Base-by-base conservation (phyloP, 225 moss, liverwort and hornwort genomes). In the Sphagnum contortum region DNA sequence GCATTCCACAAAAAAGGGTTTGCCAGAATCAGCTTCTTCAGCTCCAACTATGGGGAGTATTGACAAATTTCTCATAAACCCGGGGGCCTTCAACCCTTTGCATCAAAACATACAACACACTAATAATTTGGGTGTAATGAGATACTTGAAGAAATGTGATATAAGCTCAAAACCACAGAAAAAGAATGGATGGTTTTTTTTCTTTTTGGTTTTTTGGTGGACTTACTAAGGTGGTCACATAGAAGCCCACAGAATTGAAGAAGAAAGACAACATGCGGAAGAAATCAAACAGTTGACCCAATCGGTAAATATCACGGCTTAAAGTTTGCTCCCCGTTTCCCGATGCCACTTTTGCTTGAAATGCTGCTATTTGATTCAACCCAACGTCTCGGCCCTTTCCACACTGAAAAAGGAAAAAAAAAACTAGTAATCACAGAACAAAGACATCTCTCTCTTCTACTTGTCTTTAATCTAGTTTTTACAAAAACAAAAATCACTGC, bases 361-460 rank as follows among this genome's bases (percentile, higher is more conserved):
- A 84, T 7, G 77, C 76, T 50, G 87, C 87, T 9, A 88, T 88
- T 77, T 88, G 87, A 75, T 88, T 88, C 63, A 88, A 69, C 44
- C 84, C 87, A 59, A 88, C 87, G 63, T 88, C 87, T 45, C 84
- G 76, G 7, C 87, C 87, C 77, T 88, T 88, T 6, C 87, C 87
- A 62, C 81, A 81, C 87, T 88, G 55, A 8, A 48, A 45, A n/a
- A 60, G 6, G 59, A 13, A 29, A 29, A 29, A 29, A 29, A 29
- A 29, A 29, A 29, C 29, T 29, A 29, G 29, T 29, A 29, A 29
- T 29, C 29, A 29, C 29, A 29, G 29, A 29, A 29, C 29, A 29
- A 29, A 29, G 29, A 29, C 29, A 29, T 29, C 29, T 29, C 29
- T 29, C 29, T 29, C 29, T 29, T 29, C 0, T 29, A 29, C 29